These are phyloP conservation scores for Conringia planisiliqua DNA, from an alignment of 345 rosid species.

Conservation along the genomic window DNA sequence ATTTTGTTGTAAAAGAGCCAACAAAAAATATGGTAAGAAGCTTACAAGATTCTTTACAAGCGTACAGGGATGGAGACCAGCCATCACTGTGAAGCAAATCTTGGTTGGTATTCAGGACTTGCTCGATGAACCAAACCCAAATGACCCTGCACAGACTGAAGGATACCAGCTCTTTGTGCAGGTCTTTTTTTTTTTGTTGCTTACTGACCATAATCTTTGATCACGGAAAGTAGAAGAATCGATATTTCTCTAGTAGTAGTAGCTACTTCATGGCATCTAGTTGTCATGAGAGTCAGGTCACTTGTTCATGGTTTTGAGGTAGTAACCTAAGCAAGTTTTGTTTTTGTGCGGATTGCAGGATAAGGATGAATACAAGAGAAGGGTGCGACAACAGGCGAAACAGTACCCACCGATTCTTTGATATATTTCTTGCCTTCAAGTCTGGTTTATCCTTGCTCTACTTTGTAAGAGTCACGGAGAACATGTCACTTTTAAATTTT, in stretches of 20 bases:
- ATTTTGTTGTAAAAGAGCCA: not conserved
- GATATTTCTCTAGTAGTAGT: not conserved
- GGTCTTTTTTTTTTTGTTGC: not conserved
- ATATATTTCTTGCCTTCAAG: not conserved
- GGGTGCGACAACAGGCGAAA: slow-evolving; percentile 12
- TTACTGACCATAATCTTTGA: not conserved
- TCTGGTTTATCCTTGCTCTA: not conserved
- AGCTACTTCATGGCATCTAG: not conserved
- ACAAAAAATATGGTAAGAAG: not conserved
- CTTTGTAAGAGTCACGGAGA: not conserved
- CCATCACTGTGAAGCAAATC: slow-evolving; percentile 14
- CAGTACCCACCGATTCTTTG: slow-evolving; percentile 8
- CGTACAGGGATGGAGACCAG: slow-evolving; percentile 14
- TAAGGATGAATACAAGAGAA: slow-evolving; percentile 7
- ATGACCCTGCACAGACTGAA: slow-evolving; percentile 12
- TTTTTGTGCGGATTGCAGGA: not conserved
- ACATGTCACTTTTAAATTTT: not conserved
- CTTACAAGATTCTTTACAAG: not conserved
- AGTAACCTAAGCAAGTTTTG: not conserved
- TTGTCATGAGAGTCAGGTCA: not conserved
- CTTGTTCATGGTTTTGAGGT: not conserved
- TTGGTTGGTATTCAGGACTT: slow-evolving; percentile 22
- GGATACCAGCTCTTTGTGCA: slow-evolving; percentile 21
- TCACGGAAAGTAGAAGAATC: not conserved
- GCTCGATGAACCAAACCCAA: slow-evolving; percentile 20